Evolutionary conservation across 345 rosid genomes (phyloP).

Genomic region (Excoecaria cochinchinensis): DNA sequence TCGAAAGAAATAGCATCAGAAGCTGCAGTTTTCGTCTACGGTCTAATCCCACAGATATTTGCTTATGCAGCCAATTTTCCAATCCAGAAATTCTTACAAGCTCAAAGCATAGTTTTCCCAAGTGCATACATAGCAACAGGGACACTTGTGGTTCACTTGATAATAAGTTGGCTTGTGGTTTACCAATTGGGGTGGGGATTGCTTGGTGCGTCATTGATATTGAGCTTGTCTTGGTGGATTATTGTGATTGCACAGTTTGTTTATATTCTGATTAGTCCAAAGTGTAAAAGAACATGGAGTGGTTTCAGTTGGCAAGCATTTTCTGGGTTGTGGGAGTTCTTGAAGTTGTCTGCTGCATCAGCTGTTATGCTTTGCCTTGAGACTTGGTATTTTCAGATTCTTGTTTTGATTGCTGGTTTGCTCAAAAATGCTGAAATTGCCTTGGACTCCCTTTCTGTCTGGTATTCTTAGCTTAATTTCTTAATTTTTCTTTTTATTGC

Average conservation of each 20-base stretch:
- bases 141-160: constrained; percentile 18
- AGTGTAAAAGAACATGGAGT: constrained; percentile 66
- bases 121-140: constrained; percentile 23
- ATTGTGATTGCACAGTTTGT: constrained; percentile 59
- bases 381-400: constrained; percentile 26
- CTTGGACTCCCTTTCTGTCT: constrained; percentile 28
- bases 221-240: constrained; percentile 87
- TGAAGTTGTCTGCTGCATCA: constrained; percentile 66
- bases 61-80: constrained; percentile 30
- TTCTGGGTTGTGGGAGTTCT: constrained; percentile 64
- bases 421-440: constrained; percentile 24
- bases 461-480: not conserved
- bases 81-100: constrained; percentile 30
- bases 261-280: constrained; percentile 46
- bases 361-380: constrained; percentile 79
- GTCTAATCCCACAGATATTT: constrained; percentile 28
- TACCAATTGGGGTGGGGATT: constrained; percentile 17
- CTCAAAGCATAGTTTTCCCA: constrained; percentile 30
- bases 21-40: constrained; percentile 29
- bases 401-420: constrained; percentile 28
- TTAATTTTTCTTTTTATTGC: too few relatives aligned
- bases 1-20: constrained; percentile 18
- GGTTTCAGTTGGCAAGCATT: constrained; percentile 62
- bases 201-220: constrained; percentile 61
- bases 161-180: constrained; percentile 20